Conservation (phyloP, 2,329 filamentous ascomycete genomes). For the Penicillium sp. region DNA sequence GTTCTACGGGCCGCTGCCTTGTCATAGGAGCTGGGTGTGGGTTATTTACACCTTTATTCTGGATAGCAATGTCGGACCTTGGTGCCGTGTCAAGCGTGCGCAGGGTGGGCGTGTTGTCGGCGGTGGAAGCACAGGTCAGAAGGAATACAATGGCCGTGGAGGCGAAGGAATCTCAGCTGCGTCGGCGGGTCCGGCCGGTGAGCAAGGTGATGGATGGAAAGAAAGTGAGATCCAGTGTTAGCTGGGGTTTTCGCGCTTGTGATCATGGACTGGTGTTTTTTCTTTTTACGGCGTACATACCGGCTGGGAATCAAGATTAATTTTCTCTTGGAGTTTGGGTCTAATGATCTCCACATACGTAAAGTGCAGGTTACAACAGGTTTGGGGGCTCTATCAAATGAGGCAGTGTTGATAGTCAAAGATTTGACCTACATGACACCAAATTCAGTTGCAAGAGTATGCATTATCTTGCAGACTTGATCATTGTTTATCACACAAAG, state of each 20-base stretch:
- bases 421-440: background rate
- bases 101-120: slow-evolving; percentile 67
- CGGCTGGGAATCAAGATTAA: background rate
- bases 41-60: slow-evolving; percentile 95
- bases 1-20: slow-evolving; percentile 86
- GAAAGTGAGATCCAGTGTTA: slow-evolving; percentile 67
- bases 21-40: slow-evolving; percentile 84
- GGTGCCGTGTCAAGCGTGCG: slow-evolving; percentile 88
- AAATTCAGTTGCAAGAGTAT: slow-evolving; percentile 6
- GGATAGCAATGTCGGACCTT: slow-evolving; percentile 85
- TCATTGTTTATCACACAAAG: slow-evolving; percentile 21
- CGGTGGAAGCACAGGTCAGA: slow-evolving; percentile 27
- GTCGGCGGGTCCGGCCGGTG: slow-evolving; percentile 49
- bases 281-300: background rate
- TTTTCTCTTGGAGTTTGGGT: background rate
- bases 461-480: slow-evolving; percentile 13
- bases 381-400: background rate
- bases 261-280: slow-evolving; percentile 4
- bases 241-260: background rate
- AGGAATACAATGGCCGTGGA: slow-evolving; percentile 30
- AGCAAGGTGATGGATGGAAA: slow-evolving; percentile 60
- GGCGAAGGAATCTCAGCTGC: slow-evolving; percentile 45
- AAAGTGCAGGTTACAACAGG: background rate
- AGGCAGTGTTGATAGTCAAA: background rate
- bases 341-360: background rate